A percentile compares a stretch with the other conserved stretches of the same genome.
These are phyloP conservation scores for Saxispiralis lemnorum DNA, from an alignment of 495 filamentous ascomycete genomes.

Conservation along the genomic window DNA sequence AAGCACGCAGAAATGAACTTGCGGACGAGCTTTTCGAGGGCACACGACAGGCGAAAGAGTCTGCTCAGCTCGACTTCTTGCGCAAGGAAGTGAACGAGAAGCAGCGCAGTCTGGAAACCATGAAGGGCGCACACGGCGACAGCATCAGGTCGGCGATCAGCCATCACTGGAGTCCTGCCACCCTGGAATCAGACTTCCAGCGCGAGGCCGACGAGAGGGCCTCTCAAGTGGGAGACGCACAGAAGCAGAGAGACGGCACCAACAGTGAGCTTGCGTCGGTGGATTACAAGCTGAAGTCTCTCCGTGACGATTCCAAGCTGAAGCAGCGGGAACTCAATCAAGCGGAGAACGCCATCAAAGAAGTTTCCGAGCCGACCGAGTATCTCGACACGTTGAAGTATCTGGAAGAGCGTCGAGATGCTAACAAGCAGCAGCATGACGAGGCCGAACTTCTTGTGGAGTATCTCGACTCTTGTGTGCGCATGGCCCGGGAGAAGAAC, in stretches of 20 bases:
- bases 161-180: constrained; percentile 46
- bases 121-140: constrained; percentile 55
- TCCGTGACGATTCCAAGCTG: constrained; percentile 40
- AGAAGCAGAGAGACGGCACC: constrained; percentile 48
- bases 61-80: constrained; percentile 61
- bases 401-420: constrained; percentile 42
- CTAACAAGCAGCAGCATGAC: constrained; percentile 43
- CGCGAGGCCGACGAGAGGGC: constrained; percentile 37
- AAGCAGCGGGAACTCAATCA: constrained; percentile 45
- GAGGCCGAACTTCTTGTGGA: constrained; percentile 41
- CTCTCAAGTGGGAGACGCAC: constrained; percentile 38
- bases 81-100: constrained; percentile 59
- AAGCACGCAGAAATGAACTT: constrained; percentile 49
- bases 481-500: constrained; percentile 38
- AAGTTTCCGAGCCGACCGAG: constrained; percentile 36
- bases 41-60: constrained; percentile 56
- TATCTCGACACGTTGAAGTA: constrained; percentile 35
- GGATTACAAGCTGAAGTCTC: constrained; percentile 55
- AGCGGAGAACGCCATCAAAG: constrained; percentile 35
- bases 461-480: constrained; percentile 45
- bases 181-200: constrained; percentile 57
- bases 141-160: constrained; percentile 47
- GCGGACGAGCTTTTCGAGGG: constrained; percentile 62
- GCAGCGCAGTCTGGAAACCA: constrained; percentile 52
- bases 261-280: constrained; percentile 59